Evolutionary conservation across 805 yeast genomes (phyloP), one percentile per base, ranked within the genome.

Genomic region (Hanseniaspora lachancei): DNA sequence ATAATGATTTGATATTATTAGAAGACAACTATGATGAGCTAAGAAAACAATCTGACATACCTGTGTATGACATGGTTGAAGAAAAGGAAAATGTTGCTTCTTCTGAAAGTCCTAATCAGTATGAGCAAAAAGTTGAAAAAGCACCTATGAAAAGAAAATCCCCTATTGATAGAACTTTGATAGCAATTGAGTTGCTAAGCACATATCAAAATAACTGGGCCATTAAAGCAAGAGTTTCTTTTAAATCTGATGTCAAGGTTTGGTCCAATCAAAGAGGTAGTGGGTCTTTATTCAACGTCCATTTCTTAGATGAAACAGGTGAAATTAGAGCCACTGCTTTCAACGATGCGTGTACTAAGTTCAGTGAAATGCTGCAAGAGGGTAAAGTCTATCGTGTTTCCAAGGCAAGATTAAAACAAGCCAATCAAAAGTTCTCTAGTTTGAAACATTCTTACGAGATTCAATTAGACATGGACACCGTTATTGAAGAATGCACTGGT

Each of bases 291-390:
- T 89, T 93, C 73, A 85, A 84, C 62, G 86, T 88, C 34, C 87
- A 88, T 62, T 80, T 93, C 57, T 71, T 91, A 57, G 98, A 93
- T 67, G 95, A 93, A 67, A 85, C 96, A 6, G 96, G 93, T 63
- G 97, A 93, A 72, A 93, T 93, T 62, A 78, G 93, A 64, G 97
- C 96, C 12, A 89, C 97, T 2, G 96, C 93, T 1, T 93, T 93
- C 70, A 86, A 86, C 67, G 91, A 87, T 40, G 77, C 78, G 62
- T 96, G 91, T 13, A 95, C 86, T 58, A 81, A 79, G 65, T 84
- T 79, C 65, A 82, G 79, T 71, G 86, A 84, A 62, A 63, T 81
- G 34, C 70, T 93, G 51, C 86, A 86, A 67, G 97, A 89, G 66
- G 96, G 96, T 38, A 82, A 85, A 68, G 95, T 86, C 8, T 93